These are phyloP conservation scores for Xenosphaeropsis pyriputrescens DNA, from an alignment of 2,329 filamentous ascomycete genomes.

Conservation along the genomic window DNA sequence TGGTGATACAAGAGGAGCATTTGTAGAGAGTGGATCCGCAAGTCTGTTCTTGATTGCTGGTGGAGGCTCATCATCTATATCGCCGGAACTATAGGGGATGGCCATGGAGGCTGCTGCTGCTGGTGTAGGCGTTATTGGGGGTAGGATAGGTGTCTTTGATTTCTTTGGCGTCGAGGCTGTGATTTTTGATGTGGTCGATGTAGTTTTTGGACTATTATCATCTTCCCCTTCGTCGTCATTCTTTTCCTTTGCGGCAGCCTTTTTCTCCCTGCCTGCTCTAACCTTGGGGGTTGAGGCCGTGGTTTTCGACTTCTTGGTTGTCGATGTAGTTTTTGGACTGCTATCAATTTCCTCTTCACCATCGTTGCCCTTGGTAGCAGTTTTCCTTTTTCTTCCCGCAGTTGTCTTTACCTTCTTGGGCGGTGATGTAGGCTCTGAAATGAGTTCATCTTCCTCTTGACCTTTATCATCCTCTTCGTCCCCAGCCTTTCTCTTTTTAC, in stretches of 20 bases:
- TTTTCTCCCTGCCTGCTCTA: slow-evolving; percentile 12
- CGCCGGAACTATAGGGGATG: slow-evolving; percentile 24
- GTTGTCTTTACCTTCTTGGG: slow-evolving; percentile 4
- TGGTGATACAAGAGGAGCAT: slow-evolving; percentile 58
- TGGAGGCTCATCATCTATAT: slow-evolving; percentile 20
- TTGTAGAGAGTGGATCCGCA: slow-evolving; percentile 48
- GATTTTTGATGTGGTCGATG: no score
- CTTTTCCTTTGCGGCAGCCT: slow-evolving; percentile 8
- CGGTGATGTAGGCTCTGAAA: not conserved
- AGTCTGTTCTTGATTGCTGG: slow-evolving; percentile 28
- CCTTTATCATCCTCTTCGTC: slow-evolving; percentile 4
- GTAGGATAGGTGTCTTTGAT: slow-evolving; percentile 6
- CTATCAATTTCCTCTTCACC: slow-evolving; percentile 1
- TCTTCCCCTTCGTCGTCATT: slow-evolving; percentile 1
- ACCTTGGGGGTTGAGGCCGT: slow-evolving; percentile 16
- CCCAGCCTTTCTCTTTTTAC: not conserved
- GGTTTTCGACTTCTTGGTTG: slow-evolving; percentile 7
- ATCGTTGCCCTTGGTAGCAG: slow-evolving; percentile 6
- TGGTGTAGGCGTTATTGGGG: slow-evolving; percentile 30
- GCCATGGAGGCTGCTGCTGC: slow-evolving; percentile 30
- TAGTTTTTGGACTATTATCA: slow-evolving; percentile 1
- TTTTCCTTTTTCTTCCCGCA: no score
- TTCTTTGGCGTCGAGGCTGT: slow-evolving; percentile 15
- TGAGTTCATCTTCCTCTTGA: no score
- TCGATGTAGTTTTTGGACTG: no score